Evolutionary conservation across 306 rosid genomes (phyloP).

Genomic region (Castanospermum australe): DNA sequence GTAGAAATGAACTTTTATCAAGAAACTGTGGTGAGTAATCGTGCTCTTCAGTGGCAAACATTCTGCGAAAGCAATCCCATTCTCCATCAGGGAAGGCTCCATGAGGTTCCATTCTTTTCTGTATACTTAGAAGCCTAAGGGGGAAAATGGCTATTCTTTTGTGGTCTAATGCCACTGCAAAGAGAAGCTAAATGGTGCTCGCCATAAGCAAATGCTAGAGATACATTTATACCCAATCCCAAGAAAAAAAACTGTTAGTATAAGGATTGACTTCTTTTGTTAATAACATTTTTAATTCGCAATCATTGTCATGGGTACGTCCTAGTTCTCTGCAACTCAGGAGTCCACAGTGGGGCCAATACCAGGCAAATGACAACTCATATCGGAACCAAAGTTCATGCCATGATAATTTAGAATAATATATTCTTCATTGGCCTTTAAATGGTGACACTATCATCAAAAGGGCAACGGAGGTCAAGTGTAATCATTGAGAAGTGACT

Average conservation of each 20-base stretch:
- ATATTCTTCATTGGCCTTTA: slow-evolving; percentile 9
- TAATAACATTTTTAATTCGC: slow-evolving; percentile 33
- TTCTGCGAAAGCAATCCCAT: slow-evolving; percentile 47
- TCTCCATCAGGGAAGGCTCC: slow-evolving; percentile 65
- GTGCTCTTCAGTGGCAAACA: slow-evolving; percentile 38
- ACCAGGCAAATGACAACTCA: slow-evolving; percentile 59
- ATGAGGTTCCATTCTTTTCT: slow-evolving; percentile 49
- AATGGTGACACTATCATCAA: slow-evolving; percentile 5
- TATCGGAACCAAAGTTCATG: slow-evolving; percentile 33
- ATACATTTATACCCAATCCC: slow-evolving; percentile 38
- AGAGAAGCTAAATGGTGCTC: slow-evolving; percentile 20
- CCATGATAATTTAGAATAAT: slow-evolving; percentile 36
- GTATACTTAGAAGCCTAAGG: not conserved
- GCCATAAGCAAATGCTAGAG: no score
- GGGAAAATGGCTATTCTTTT: not conserved
- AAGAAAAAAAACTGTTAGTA: slow-evolving; percentile 13
- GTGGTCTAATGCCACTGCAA: slow-evolving; percentile 15
- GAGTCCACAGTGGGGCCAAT: slow-evolving; percentile 56
- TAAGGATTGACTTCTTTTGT: slow-evolving; percentile 38
- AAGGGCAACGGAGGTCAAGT: slow-evolving; percentile 19
- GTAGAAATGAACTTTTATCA: slow-evolving; percentile 30
- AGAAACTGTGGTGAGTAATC: not conserved
- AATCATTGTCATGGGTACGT: slow-evolving; percentile 44
- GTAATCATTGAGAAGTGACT: slow-evolving; percentile 39
- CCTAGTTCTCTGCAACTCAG: slow-evolving; percentile 45